Evolutionary conservation across 2,329 filamentous ascomycete genomes (phyloP), one percentile per base, ranked within the genome.

Genomic region (Venturia nashicola): DNA sequence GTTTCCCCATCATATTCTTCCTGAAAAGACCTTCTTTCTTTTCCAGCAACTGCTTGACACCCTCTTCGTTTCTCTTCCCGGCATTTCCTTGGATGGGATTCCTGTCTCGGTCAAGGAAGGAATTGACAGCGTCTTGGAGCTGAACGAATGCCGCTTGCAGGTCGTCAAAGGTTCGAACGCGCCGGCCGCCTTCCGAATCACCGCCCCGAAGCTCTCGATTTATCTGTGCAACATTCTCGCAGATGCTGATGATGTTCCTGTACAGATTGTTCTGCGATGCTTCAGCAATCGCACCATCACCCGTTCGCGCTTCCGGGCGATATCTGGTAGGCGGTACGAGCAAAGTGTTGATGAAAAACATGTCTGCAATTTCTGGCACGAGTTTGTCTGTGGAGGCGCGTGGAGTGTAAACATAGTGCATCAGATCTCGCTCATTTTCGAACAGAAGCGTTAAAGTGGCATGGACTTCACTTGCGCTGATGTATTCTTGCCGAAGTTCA

Each of bases 1-100:
- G 91, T 81, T 99, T 99, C 66, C 94, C 94, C 94, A 99, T 99
- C 94, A 99, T 97, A 76, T 99, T 97, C 80, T 96, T 97, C 70
- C 94, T 84, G 80, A 99, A 99, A 39, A 99, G 82, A 68, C 94
- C 94, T 72, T 99, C 95, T 77, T 99, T 99, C 81, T 99, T 99
- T 77, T 99, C 94, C 36, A 99, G 82, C 72, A 92, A 89, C 73
- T 99, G 94, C 77, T 99, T 99, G 77, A 99, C 96, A 69, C 95
- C 94, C 67, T 96, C 92, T 66, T 95, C 90, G 62, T 90, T 88
- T 64, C 86, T 83, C 70, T 88, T 87, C 16, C 86, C 90, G 36
- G 91, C 90, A 20, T 85, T 81, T 61, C 91, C 91, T 67, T 89
- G 86, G 3, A 91, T 81, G 2, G 91, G 90, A 70, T 94, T 96